A percentile compares a stretch with the other conserved stretches of the same genome.
These are phyloP conservation scores for Lepidium sativum DNA, from an alignment of 345 rosid genomes.

Conservation along the genomic window DNA sequence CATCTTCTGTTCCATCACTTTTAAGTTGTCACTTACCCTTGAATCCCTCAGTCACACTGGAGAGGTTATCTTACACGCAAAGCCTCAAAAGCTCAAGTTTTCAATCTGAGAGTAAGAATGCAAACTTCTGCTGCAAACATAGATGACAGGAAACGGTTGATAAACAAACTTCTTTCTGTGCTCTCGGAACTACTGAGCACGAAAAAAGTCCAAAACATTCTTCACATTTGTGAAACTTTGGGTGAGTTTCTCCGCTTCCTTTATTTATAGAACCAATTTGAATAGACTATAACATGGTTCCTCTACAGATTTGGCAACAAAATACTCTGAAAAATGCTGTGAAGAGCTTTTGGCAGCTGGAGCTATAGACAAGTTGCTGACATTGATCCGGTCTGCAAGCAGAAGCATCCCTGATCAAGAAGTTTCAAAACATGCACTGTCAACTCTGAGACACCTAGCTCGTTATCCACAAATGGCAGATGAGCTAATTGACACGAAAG, in stretches of 20 bases:
- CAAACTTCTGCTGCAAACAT: constrained; percentile 65
- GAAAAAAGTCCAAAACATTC: constrained; percentile 74
- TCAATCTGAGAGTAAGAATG: constrained; percentile 57
- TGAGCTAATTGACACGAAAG: constrained; percentile 41
- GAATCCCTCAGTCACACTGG: constrained; percentile 57
- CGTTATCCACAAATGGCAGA: constrained; percentile 57
- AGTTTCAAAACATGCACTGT: constrained; percentile 72
- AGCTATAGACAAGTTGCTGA: constrained; percentile 54
- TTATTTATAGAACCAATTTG: background rate
- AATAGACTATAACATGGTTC: background rate
- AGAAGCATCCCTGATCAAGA: constrained; percentile 91
- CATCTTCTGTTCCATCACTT: background rate
- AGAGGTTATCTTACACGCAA: constrained; percentile 72
- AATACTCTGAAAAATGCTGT: constrained; percentile 73
- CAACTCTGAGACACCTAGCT: constrained; percentile 65
- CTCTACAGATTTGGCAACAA: constrained; percentile 59
- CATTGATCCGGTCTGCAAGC: constrained; percentile 57
- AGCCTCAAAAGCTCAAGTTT: constrained; percentile 48
- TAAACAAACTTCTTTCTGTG: constrained; percentile 71
- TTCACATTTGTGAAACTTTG: constrained; percentile 70
- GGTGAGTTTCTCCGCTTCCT: constrained; percentile 36
- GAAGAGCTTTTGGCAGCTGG: constrained; percentile 87
- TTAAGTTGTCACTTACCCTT: background rate
- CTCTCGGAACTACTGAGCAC: constrained; percentile 62
- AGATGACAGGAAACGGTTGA: constrained; percentile 69